Conservation (phyloP, 768 basidiomycete genomes). For the Mycena belliarum region DNA sequence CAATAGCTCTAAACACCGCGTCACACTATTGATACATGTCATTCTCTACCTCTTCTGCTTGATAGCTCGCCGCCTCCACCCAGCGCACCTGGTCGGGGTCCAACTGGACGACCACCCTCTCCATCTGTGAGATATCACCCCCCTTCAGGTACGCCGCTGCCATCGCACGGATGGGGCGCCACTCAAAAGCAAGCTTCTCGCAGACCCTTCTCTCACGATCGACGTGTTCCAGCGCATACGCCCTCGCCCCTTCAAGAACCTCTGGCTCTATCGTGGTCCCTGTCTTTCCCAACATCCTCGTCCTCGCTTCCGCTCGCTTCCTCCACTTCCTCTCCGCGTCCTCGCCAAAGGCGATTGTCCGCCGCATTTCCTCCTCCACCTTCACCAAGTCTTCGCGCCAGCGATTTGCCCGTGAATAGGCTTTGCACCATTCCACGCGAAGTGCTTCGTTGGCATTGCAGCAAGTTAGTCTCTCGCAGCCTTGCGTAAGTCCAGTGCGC, state of each 20-base stretch:
- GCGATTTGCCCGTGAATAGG: not conserved
- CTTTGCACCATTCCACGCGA: conserved; percentile 1
- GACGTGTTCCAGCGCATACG: not conserved
- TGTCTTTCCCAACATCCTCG: not conserved
- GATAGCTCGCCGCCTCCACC: not conserved
- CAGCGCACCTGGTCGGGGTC: not conserved
- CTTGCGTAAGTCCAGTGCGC: too few species aligned
- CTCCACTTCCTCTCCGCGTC: not conserved
- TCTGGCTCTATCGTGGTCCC: not conserved
- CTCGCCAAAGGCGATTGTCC: not conserved
- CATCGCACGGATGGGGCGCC: not conserved
- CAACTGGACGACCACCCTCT: not conserved
- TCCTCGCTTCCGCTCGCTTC: not conserved
- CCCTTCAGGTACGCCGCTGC: not conserved
- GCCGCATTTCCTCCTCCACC: not conserved
- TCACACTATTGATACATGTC: not conserved
- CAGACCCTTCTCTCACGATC: not conserved
- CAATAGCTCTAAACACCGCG: too few species aligned
- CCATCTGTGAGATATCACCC: not conserved
- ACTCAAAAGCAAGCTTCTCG: not conserved
- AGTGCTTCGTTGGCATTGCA: too few species aligned
- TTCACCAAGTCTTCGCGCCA: not conserved
- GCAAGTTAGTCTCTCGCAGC: too few species aligned
- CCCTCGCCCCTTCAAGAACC: not conserved
- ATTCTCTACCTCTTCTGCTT: not conserved